Base-by-base conservation (phyloP, 805 yeast species). In the Pichia ethanolica region DNA sequence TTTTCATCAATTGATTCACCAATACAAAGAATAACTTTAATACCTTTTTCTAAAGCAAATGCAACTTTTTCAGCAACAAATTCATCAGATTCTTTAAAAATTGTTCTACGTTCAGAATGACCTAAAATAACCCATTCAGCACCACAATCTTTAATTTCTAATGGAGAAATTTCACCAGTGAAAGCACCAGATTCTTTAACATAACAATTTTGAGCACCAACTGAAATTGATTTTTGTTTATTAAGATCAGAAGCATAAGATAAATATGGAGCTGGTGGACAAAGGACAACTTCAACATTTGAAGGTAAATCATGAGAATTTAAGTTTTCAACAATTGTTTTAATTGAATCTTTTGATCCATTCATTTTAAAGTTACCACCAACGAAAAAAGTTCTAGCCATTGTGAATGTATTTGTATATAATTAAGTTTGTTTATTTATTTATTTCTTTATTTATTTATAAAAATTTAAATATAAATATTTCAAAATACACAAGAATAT, bases 331-430 rank as follows among this genome's bases (percentile, higher is more conserved):
- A 91, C 84, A 67, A 93, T 90, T 60, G 80, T 73, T 70, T 81
- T 79, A 71, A 93, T 86, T 62, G 93, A 85, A 63, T 78, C 80
- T 73, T 83, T 83, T 67, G 95, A 75, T 69, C 99, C 99, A 81
- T 93, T 93, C 88, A 93, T 84, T 75, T 93, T 93, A 82, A 93
- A 91, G 89, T 93, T 93, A 67, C 99, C 99, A 64, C 99, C 99
- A 67, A 93, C 96, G 72, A 93, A 90, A 77, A 91, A 93, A 53
- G 63, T 64, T 62, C 69, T 63, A 51, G 68, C 57, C 49, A 48
- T 43, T 27, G 5, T 42, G 39, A 8, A 10, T 36, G 7, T 36
- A 10, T 28, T 38, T 38, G 41, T 37, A 26, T 37, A 37, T n/a
- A n/a, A n/a, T n/a, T n/a, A 35, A n/a, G 37, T 36, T 20, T 38